Evolutionary conservation across 371 early-diverging fungal species (phyloP), one percentile per base, ranked within the genome.

Genomic region (Syncephalis plumigaleata): DNA sequence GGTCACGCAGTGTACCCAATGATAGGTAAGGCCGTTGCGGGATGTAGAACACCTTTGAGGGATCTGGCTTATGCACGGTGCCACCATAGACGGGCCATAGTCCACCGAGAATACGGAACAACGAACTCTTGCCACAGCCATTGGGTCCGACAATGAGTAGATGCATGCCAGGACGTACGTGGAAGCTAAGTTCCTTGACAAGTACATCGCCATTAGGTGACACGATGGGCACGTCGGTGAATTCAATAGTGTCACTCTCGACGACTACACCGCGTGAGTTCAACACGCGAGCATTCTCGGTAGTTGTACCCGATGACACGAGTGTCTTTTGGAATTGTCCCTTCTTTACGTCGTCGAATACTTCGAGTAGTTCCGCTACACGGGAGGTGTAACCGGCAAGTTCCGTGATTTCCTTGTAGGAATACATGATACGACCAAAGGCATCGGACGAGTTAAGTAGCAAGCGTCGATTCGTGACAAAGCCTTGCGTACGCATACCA

Each of bases 161-260:
- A 65, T 77, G 86, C 74, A 80, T 92, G 52, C 89, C 91, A 46
- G 79, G 90, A 64, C 70, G 75, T 48, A 94, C 87, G 52, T 79
- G 73, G 74, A 94, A 95, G 49, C 64, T 78, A 44, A 96, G 67
- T 49, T 74, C 67, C 45, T 72, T 70, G n/a, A 96, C 79, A 39
- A 97, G 73, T 4, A 93, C 79, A 69, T 97, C 95, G 24, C 96
- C 97, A 63, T 87, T 92, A 25, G 95, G 97, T 15, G 92, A 87
- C 9, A 92, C 80, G 44, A 95, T 87, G 17, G 96, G 96, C 8
- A 94, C 92, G 55, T 86, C 70, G 23, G 70, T 60, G 57, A 95
- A 95, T 55, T 88, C 85, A 52, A 95, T 91, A 21, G 73, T 77
- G 16, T 75, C 68, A 50, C 76, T 72, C 51, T 78, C 66, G 11